Evolutionary conservation across 2,329 filamentous ascomycete species (phyloP), one percentile per base, ranked within the genome.

Genomic region (Apiospora pterosperma): DNA sequence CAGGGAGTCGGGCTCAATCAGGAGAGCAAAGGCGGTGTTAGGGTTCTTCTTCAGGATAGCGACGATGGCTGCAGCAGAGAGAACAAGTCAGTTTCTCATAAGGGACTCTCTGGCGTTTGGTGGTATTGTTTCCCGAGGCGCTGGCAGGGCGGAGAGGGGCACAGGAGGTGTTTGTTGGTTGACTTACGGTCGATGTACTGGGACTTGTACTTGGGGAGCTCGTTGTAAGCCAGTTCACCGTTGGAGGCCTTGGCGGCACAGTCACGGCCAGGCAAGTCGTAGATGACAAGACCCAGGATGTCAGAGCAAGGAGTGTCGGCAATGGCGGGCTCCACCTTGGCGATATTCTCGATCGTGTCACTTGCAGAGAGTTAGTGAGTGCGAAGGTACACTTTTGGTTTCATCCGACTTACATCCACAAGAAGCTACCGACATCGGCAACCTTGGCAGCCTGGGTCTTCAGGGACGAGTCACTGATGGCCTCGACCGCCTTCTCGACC

Each of bases 231-330:
- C 34, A 87, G 82, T 75, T 88, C 85, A 74, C 85, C 85, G 74
- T 87, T 87, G 72, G 84, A 86, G 42, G 85, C 85, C 59, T 82
- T 81, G n/a, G 85, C 85, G 62, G 84, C 83, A 72, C 85, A 88
- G 76, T 88, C 85, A 76, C 85, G 83, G 67, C 85, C 84, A 36
- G 85, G 85, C 23, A 88, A 80, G 74, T 87, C 81, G 74, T 88
- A 88, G 68, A 88, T 80, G 67, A 87, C 84, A 59, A 87, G 79
- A 68, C 77, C 77, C 28, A 77, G 75, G 65, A 77, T 74, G 69
- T 80, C 77, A 6, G 75, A 75, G 63, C 75, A 75, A 66, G 77
- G 78, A 63, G 83, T 80, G 55, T 82, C 78, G n/a, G 71, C 74
- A n/a, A 88, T 78, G 14, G 82, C 84, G 31, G 74, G 69, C 52